Percentiles rank a stretch among this genome's conserved stretches.
phyloP scores from a whole-genome alignment of 2,329 filamentous ascomycete species.

The Ophiocordyceps camponoti-rufipedis region DNA sequence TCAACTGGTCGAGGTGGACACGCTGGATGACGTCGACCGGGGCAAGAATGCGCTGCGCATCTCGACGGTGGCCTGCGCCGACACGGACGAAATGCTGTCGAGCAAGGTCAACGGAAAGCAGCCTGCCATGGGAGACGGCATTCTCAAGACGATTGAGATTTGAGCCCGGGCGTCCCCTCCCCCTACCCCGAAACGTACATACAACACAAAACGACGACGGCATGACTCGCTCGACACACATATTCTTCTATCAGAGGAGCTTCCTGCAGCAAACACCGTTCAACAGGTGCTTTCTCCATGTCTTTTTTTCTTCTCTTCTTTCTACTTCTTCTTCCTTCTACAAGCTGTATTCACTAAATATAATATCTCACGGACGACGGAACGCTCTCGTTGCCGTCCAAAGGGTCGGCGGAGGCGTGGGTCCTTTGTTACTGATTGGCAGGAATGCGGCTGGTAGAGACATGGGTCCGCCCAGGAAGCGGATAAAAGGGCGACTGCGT shows the following conservation, averaged over 20 bases:
- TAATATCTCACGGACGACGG: background rate
- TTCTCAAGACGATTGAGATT: slow-evolving; percentile 46
- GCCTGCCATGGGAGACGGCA: slow-evolving; percentile 24
- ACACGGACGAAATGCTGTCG: slow-evolving; percentile 18
- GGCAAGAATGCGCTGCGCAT: slow-evolving; percentile 10
- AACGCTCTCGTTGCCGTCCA: too few relatives aligned
- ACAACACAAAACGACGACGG: slow-evolving; percentile 4
- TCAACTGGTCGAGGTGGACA: slow-evolving; percentile 38
- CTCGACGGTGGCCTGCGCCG: slow-evolving; percentile 17
- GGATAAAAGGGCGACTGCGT: too few relatives aligned
- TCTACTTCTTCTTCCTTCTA: background rate
- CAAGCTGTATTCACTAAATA: background rate
- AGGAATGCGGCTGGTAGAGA: too few relatives aligned
- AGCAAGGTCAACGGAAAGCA: slow-evolving; percentile 25
- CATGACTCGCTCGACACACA: slow-evolving; percentile 4
- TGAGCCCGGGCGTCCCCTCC: slow-evolving; percentile 9
- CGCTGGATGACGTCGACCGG: slow-evolving; percentile 21
- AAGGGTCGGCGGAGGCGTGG: too few relatives aligned
- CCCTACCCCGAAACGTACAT: background rate
- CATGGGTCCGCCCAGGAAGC: too few relatives aligned
- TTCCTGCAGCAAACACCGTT: background rate
- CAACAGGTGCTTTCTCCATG: background rate
- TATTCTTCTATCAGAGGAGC: background rate
- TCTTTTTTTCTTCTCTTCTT: background rate
- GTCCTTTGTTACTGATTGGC: too few relatives aligned